Evolutionary conservation across 2,329 filamentous ascomycete genomes (phyloP).

Genomic region (Apiospora phragmitis): DNA sequence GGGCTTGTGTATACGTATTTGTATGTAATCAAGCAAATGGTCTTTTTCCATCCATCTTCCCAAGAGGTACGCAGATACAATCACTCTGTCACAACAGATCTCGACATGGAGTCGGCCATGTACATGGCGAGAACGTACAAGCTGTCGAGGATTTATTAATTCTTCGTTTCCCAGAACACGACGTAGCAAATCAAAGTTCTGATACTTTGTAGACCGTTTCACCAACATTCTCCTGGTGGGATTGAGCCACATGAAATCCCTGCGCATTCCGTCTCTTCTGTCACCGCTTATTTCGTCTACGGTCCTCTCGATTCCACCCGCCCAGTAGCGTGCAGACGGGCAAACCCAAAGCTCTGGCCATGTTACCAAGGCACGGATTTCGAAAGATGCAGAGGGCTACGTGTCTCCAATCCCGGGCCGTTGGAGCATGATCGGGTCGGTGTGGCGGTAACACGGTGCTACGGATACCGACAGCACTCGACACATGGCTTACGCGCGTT

Average conservation of each 20-base stretch:
- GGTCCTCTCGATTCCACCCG: background rate
- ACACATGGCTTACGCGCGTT: constrained; percentile 7
- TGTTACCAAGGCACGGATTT: background rate
- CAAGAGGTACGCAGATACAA: background rate
- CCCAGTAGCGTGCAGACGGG: background rate
- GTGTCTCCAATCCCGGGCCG: constrained; percentile 1
- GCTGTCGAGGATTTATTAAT: background rate
- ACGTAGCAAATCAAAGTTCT: background rate
- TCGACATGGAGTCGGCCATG: too few relatives aligned
- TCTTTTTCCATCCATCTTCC: background rate
- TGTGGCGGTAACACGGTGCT: background rate
- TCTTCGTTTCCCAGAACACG: background rate
- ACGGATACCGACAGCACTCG: background rate
- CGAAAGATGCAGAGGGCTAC: background rate
- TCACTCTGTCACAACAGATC: too few relatives aligned
- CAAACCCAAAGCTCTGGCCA: background rate
- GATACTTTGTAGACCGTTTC: background rate
- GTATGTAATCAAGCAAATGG: background rate
- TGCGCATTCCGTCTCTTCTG: background rate
- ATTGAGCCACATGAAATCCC: background rate
- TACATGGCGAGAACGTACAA: background rate
- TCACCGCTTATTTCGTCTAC: background rate
- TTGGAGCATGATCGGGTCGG: background rate
- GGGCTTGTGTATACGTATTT: background rate
- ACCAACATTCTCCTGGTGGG: background rate